A percentile compares a stretch with the other conserved stretches of the same genome.
Conservation (phyloP, 2,329 filamentous ascomycete genomes). For the Atkinsonella hypoxylon region DNA sequence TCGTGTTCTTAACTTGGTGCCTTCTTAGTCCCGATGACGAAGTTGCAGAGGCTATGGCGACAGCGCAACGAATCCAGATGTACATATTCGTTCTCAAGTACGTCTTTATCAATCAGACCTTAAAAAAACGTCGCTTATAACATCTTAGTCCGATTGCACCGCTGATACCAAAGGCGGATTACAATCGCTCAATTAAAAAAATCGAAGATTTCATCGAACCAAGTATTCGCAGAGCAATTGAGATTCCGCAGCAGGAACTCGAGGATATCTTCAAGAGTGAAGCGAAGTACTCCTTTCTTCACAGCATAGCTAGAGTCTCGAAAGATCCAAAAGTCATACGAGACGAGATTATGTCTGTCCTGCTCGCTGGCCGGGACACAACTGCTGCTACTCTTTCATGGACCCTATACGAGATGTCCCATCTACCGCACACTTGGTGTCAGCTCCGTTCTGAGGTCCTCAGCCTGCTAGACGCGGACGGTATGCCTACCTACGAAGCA, state of each 20-base stretch:
- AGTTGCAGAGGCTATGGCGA: conserved; percentile 59
- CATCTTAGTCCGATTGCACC: conserved; percentile 40
- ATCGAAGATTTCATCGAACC: conserved; percentile 59
- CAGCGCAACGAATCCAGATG: conserved; percentile 57
- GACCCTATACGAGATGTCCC: conserved; percentile 68
- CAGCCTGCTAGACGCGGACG: conserved; percentile 47
- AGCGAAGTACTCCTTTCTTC: conserved; percentile 61
- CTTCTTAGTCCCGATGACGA: conserved; percentile 34
- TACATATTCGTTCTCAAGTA: conserved; percentile 40
- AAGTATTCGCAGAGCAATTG: conserved; percentile 55
- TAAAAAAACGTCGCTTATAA: not conserved
- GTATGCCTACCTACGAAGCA: conserved; percentile 61
- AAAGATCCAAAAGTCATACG: conserved; percentile 50
- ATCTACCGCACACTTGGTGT: conserved; percentile 51
- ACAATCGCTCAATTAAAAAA: conserved; percentile 48
- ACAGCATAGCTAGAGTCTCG: conserved; percentile 60
- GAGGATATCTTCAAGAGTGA: conserved; percentile 57
- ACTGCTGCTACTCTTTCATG: conserved; percentile 74
- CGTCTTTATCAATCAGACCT: conserved; percentile 2
- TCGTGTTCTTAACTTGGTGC: conserved; percentile 20
- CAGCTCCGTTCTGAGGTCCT: conserved; percentile 65
- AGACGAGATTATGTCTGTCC: conserved; percentile 63
- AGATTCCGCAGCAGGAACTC: conserved; percentile 50
- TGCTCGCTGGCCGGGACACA: conserved; percentile 79
- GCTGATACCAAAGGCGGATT: conserved; percentile 46